These are phyloP conservation scores for Hymenoscyphus fraxineus DNA, from an alignment of 2,329 filamentous ascomycete genomes.

Conservation along the genomic window DNA sequence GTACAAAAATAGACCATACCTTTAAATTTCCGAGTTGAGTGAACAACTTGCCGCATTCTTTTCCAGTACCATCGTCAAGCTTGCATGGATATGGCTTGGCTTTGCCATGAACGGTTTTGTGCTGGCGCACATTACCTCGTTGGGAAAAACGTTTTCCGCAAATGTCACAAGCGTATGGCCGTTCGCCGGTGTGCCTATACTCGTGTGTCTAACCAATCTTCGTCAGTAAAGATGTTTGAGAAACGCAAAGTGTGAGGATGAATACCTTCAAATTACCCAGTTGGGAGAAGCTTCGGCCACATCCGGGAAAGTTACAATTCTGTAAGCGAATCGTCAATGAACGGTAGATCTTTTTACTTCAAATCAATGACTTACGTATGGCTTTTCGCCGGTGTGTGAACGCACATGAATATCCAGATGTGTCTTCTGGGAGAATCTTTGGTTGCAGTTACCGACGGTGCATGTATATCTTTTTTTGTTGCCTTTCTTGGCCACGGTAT, in stretches of 20 bases:
- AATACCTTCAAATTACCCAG: constrained; percentile 81
- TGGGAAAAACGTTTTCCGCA: constrained; percentile 84
- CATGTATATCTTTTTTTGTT: constrained; percentile 67
- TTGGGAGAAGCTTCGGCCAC: constrained; percentile 80
- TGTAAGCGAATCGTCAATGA: constrained; percentile 26
- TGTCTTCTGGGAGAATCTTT: constrained; percentile 86
- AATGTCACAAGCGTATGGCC: constrained; percentile 73
- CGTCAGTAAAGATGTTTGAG: neutral
- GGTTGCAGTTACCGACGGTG: constrained; percentile 67
- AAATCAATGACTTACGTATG: constrained; percentile 64
- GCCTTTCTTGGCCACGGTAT: constrained; percentile 13
- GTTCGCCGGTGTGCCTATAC: constrained; percentile 81
- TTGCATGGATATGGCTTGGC: constrained; percentile 77
- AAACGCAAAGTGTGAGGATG: constrained; percentile 20
- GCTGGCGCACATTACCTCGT: constrained; percentile 78
- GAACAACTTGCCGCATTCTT: constrained; percentile 77
- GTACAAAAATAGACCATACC: constrained; percentile 43
- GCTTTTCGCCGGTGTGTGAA: constrained; percentile 84
- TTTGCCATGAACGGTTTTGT: constrained; percentile 75
- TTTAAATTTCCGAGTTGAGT: constrained; percentile 91
- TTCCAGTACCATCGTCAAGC: constrained; percentile 49
- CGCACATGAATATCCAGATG: constrained; percentile 87
- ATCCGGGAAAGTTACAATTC: constrained; percentile 65
- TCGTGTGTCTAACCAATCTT: constrained; percentile 65
- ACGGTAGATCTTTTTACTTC: constrained; percentile 8